Evolutionary conservation across 2,329 filamentous ascomycete species (phyloP), one percentile per base, ranked within the genome.

Genomic region (Aspergillus sp.): DNA sequence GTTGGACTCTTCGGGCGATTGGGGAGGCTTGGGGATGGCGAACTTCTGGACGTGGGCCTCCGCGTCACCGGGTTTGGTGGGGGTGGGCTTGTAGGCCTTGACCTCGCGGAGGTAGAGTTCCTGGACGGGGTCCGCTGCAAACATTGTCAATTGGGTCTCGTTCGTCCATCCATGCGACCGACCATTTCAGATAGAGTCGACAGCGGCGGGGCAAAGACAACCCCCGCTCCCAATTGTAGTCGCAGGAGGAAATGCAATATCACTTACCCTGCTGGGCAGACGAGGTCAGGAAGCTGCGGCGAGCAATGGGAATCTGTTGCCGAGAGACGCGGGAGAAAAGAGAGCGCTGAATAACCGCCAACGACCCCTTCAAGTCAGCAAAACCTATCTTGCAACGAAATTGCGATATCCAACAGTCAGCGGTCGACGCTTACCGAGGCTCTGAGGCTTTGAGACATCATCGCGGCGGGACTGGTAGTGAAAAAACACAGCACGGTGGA

Each of bases 81-180:
- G 76, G 48, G 86, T 77, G 55, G 83, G 76, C 81, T 97, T 97
- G 85, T 95, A 97, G 73, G 82, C 81, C 76, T 91, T 93, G 68
- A 98, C 83, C 75, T 97, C 90, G 72, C 85, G 86, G 61, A 98
- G 83, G 80, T 98, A 98, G 67, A 98, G 81, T 70, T 97, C 91
- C 75, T 97, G 93, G 62, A 98, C 88, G 64, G 95, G 82, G 73
- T 98, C 93, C 82, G 88, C 93, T 97, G 67, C 45, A n/a, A 48
- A 41, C 42, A 43, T 36, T 39, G 36, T 39, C 10, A 26, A 39
- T 28, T 19, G 36, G 47, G 44, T 26, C 28, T 26, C 19, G 38
- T 48, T 48, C 44, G 44, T 49, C 46, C 53, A 63, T 54, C 58
- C 19, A 19, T 19, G 19, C 19, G 19, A 19, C 19, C 19, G 19